A percentile compares a stretch with the other conserved stretches of the same genome.
phyloP scores from a whole-genome alignment of 768 basidiomycete species.

The Butyriboletus loyo region DNA sequence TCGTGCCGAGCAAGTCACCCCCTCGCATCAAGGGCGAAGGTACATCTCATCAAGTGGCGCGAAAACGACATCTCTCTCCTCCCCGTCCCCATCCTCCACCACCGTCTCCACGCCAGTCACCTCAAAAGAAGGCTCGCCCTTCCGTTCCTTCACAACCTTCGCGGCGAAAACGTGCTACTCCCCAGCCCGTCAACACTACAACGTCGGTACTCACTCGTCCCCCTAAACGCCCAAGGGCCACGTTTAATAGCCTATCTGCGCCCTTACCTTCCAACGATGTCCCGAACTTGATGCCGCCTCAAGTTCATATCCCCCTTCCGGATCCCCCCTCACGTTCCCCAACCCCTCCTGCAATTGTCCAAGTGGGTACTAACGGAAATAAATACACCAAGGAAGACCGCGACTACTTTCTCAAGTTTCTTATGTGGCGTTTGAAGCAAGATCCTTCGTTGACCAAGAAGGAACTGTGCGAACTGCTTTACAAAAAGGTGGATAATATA shows the following conservation, averaged over 20 bases:
- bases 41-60: conserved; percentile 29
- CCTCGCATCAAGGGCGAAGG: conserved; percentile 7
- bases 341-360: conserved; percentile 54
- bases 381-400: conserved; percentile 67
- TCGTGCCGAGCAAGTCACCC: conserved; percentile 11
- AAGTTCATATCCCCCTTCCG: conserved; percentile 57
- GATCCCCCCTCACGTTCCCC: conserved; percentile 68
- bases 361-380: conserved; percentile 49
- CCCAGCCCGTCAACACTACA: conserved; percentile 17
- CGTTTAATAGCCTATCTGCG: conserved; percentile 60
- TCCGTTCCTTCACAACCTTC: conserved; percentile 24
- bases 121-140: conserved; percentile 21
- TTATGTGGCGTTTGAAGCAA: conserved; percentile 56
- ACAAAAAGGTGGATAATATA: conserved; percentile 44
- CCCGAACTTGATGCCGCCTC: conserved; percentile 57
- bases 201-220: conserved; percentile 24
- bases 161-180: conserved; percentile 22
- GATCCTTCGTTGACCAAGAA: conserved; percentile 51
- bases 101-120: conserved; percentile 26
- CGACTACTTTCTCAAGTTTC: conserved; percentile 63
- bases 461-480: conserved; percentile 53
- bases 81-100: conserved; percentile 2
- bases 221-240: conserved; percentile 35
- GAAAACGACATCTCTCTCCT: conserved; percentile 35
- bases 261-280: conserved; percentile 31